Evolutionary conservation across 768 basidiomycete genomes (phyloP), one percentile per base, ranked within the genome.

Genomic region (Atractiella rhizophila): DNA sequence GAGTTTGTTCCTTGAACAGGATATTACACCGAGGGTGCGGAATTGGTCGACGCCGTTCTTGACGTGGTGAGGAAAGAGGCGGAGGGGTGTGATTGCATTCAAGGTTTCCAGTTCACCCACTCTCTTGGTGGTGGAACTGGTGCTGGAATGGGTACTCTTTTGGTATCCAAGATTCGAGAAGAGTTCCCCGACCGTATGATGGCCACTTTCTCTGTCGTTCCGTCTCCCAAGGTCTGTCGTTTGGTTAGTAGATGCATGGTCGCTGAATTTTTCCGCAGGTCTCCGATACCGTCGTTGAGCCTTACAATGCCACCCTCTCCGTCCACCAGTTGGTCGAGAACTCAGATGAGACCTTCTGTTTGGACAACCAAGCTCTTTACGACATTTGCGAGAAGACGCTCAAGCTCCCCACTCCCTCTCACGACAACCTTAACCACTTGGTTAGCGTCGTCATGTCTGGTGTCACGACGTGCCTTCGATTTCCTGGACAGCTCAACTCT

Each of bases 391-490:
- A 48, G 25, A 51, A 47, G 33, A 54, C 54, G 23, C 49, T 63
- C 29, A 58, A 59, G 45, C 42, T 48, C 25, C 45, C 50, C 35
- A 42, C 43, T 13, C 62, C 62, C 1, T 37, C 49, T 15, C 57
- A 61, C 48, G 44, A 51, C 15, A 55, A 60, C 19, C 52, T 63
- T 19, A 63, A 63, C 54, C 44, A 73, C 70, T 60, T 88, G 28
- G 71, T 91, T 37, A 67, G 83, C 1, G 74, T 73, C 55, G 82
- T 88, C 28, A 88, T 96, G 81, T 77, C 78, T 46, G 88, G 88
- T 35, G 74, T 86, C 36, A 85, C 78, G 54, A 88, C 83, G 2
- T 78, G 78, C 51, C 63, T 86, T 43, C 74, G 82, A 2, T 53
- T 86, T 66, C 80, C 83, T n/a, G 82, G 82, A 24, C 82, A 85